Evolutionary conservation across 331 rosid genomes (phyloP).

Genomic region (Cydonia oblonga): DNA sequence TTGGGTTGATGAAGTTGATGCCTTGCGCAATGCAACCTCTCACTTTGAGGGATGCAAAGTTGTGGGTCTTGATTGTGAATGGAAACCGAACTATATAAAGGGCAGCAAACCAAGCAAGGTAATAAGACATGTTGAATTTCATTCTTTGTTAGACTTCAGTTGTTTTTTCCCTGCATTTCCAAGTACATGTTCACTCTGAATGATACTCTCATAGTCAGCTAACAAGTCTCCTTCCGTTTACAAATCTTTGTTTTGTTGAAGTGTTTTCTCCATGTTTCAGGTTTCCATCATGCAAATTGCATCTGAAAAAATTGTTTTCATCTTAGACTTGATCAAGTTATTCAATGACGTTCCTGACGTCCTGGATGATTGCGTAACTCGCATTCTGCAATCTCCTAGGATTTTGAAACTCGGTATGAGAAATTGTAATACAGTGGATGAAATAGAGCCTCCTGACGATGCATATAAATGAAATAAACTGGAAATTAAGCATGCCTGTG

Average conservation of each 20-base stretch:
- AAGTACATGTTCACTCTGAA: background rate
- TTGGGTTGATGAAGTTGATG: slow-evolving; percentile 74
- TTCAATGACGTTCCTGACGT: slow-evolving; percentile 49
- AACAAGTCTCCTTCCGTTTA: too few relatives aligned
- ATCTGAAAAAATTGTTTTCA: slow-evolving; percentile 59
- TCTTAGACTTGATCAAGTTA: slow-evolving; percentile 78
- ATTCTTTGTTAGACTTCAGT: background rate
- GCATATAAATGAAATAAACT: background rate
- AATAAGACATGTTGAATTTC: slow-evolving; percentile 5
- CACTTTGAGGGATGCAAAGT: slow-evolving; percentile 69
- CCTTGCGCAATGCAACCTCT: slow-evolving; percentile 49
- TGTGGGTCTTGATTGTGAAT: slow-evolving; percentile 88
- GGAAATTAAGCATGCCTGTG: slow-evolving; percentile 11
- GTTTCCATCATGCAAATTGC: slow-evolving; percentile 97
- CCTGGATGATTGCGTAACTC: slow-evolving; percentile 54
- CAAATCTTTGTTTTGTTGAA: background rate
- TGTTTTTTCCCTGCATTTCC: background rate
- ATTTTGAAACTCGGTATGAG: slow-evolving; percentile 79
- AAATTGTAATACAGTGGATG: slow-evolving; percentile 3
- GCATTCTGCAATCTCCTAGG: slow-evolving; percentile 66
- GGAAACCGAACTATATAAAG: slow-evolving; percentile 85
- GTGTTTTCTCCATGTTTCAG: slow-evolving; percentile 36
- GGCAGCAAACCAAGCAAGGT: slow-evolving; percentile 83
- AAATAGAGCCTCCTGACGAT: background rate
- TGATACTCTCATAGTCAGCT: background rate